Base-by-base conservation (phyloP, 1,284 basidiomycete genomes). In the Somion occarium region DNA sequence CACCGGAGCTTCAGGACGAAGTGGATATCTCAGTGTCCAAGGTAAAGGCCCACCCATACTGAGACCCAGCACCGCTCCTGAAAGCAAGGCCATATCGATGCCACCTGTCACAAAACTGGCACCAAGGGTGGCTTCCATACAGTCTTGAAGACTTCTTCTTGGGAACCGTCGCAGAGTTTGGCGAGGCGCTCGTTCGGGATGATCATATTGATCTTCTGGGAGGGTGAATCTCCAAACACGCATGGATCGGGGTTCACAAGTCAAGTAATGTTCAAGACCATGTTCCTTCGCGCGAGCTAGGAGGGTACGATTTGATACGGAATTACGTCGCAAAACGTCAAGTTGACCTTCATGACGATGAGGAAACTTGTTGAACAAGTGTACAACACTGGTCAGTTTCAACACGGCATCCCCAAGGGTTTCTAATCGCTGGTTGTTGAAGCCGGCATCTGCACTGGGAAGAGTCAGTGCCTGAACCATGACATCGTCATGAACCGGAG, bases 351-450 rank as follows among this genome's bases (percentile, higher is more conserved):
- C 91, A 59, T 93, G 87, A 22, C 85, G 76, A 55, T 80, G 73
- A 0, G 86, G 87, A 58, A 78, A 89, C 50, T 76, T 75, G 68
- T 88, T 86, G 70, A 85, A 87, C 1, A 92, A 65, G 60, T 92
- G 79, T 1, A 91, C 82, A 12, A 85, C 85, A 1, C 82, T 82
- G 39, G 81, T 79, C 25, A 93, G 68, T 63, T 93, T 85, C 39
- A 94, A 74, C 0, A 92, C 86, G 0, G 86, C 80, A 62, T 93
- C 91, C 5, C 91, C 91, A 15, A 93, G 71, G 0, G 90, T 92
- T 65, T 94, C 91, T 47, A 93, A 65, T 1, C 88, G 80, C 63
- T 94, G 88, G 56, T 93, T 93, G 64, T 79, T 89, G 68, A 80
- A 89, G 5, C 77, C 75, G 4, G 79, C 75, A 27, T 63, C 63